These are phyloP conservation scores for Beta macrorhiza DNA, from an alignment of 179 eudicot genomes.

Conservation along the genomic window DNA sequence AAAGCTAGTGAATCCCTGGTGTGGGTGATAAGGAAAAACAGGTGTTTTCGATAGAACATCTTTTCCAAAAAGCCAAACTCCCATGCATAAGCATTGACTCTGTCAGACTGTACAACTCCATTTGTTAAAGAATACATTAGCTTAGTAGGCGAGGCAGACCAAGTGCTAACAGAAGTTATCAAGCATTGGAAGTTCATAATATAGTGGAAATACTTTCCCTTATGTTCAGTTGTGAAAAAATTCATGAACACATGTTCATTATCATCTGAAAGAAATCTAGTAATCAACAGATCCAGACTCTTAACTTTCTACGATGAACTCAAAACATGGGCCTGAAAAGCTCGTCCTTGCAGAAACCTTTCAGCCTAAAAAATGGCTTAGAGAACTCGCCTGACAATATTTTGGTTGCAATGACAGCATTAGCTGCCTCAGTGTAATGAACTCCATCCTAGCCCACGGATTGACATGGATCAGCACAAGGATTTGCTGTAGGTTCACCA, in stretches of 20 bases:
- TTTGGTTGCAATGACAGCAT: conserved; percentile 61
- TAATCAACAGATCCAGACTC: neutral
- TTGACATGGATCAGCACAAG: conserved; percentile 54
- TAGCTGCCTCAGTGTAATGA: conserved; percentile 92
- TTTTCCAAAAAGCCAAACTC: too few species aligned
- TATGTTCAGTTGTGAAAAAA: neutral
- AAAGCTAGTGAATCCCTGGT: too few species aligned
- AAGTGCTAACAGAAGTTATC: too few species aligned
- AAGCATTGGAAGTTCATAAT: too few species aligned
- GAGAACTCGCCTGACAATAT: conserved; percentile 68
- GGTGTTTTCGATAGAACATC: too few species aligned
- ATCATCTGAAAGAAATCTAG: neutral
- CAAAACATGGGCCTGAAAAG: neutral
- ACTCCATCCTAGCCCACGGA: conserved; percentile 85
- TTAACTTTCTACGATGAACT: neutral
- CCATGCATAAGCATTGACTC: too few species aligned
- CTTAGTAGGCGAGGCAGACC: too few species aligned
- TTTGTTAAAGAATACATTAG: too few species aligned
- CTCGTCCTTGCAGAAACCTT: conserved; percentile 21
- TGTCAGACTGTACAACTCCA: too few species aligned
- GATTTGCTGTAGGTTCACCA: conserved; percentile 66
- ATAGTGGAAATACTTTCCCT: too few species aligned
- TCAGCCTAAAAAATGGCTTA: conserved; percentile 25
- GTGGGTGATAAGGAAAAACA: too few species aligned
- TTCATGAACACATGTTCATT: neutral